Base-by-base conservation (phyloP, 2,329 filamentous ascomycete species). In the Fusarium virguliforme region DNA sequence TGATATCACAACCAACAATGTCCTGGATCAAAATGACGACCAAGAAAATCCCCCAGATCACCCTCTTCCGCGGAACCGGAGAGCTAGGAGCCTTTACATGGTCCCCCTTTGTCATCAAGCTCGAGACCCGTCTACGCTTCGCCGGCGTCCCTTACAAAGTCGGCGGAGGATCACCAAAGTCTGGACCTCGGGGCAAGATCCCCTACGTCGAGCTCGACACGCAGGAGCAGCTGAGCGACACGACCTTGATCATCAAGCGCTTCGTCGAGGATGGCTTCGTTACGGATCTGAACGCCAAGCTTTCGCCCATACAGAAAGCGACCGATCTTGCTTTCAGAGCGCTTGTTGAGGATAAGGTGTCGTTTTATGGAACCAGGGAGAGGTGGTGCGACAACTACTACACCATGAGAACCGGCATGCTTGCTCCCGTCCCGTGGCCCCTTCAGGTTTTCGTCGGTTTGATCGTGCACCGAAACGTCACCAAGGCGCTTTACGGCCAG, bases 91-190 rank as follows among this genome's bases (percentile, higher is more conserved):
- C 43, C 1, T 79, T 89, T 72, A 82, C 85, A 56, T 90, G 87
- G 87, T 90, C 89, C 0, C 88, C 89, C 9, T 91, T 89, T 70
- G 88, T 89, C 58, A 86, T 80, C 48, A 91, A 91, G 76, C 81
- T 91, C 57, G 90, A 92, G 75, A 83, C 87, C 18, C 87, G 89
- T 13, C 82, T 91, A 6, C 88, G 89, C 13, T 84, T 90, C 69
- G 83, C 83, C 2, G 76, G 78, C 1, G 55, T 89, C 3, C 40
- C 77, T 1, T 91, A 91, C 77, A 73, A 69, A 15, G 74, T 78
- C 5, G 84, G 79, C 3, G 67, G 69, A 4, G 89, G 89, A 1
- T 86, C 85, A 0, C 76, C 82, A 0, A 74, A 70, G 41, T 76
- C 79, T 1, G 85, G 82, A 0, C 89, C 90, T 0, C 84, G 81